Percentiles rank a stretch among this genome's conserved stretches.
phyloP scores from a whole-genome alignment of 257 asterid species.

The Ligustrum vulgare region DNA sequence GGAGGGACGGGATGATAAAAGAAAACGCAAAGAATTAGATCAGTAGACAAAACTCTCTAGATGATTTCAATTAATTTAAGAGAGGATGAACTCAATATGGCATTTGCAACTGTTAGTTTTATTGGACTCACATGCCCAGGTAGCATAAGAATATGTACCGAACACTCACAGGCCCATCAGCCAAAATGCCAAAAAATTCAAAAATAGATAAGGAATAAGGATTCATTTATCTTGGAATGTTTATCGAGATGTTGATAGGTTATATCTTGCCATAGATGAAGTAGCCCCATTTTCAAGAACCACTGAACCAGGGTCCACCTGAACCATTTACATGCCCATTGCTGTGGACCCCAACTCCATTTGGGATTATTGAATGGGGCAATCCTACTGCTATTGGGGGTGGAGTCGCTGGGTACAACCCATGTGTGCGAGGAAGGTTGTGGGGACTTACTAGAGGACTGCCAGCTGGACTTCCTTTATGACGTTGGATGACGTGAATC shows the following conservation, averaged over 20 bases:
- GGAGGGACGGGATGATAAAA: background rate
- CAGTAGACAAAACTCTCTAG: constrained; percentile 35
- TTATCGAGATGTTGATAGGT: constrained; percentile 17
- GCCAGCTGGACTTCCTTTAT: constrained; percentile 64
- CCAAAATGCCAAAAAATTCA: constrained; percentile 32
- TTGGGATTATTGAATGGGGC: constrained; percentile 61
- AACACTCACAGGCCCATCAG: constrained; percentile 29
- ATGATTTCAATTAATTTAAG: constrained; percentile 33
- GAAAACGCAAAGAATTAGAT: background rate
- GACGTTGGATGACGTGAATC: constrained; percentile 76
- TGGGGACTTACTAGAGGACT: constrained; percentile 73
- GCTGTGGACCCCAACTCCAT: constrained; percentile 67
- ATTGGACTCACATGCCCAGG: constrained; percentile 24
- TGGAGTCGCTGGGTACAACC: constrained; percentile 55
- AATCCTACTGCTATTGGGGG: constrained; percentile 76
- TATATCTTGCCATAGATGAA: constrained; percentile 4
- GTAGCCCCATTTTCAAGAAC: constrained; percentile 38
- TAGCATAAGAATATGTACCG: constrained; percentile 21
- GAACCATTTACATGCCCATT: constrained; percentile 74
- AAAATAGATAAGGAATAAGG: constrained; percentile 18
- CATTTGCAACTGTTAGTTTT: constrained; percentile 41
- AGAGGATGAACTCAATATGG: too few relatives aligned
- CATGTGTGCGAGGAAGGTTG: constrained; percentile 52
- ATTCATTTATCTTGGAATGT: constrained; percentile 18
- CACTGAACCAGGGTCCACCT: constrained; percentile 81